Base-by-base conservation (phyloP, 1,139 yeast species). In the Pneumocystis oryctolagi region DNA sequence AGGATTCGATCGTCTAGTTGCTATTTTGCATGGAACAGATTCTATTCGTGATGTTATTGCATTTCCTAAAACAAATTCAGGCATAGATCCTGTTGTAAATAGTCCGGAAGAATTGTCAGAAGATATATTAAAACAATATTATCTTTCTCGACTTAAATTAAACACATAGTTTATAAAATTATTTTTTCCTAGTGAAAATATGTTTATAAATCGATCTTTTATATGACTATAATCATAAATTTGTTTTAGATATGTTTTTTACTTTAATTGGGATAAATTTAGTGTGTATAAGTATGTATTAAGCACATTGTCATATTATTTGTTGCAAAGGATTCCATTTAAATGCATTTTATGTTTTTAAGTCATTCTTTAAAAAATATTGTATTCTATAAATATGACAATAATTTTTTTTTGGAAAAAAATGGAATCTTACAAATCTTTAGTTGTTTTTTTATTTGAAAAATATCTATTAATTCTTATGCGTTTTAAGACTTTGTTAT, bases 21-120 rank as follows among this genome's bases (percentile, higher is more conserved):
- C 98, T 1, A 89, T 92, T 90, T 73, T 92, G 53, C 76, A 85
- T 30, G 94, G 89, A 1, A 79, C 85, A 37, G 71, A 78, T 4
- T 86, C 88, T 67, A 89, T 92, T 58, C 77, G 97, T 68, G 97
- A 92, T 71, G 98, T 92, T 1, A 86, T 92, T 68, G 96, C 98
- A 1, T 92, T 92, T 73, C 99, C 99, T 0, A 92, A 92, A 74
- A 89, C 90, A 61, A 85, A 86, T 68, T 82, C 88, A 6, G 98
- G 99, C 0, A 77, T 83, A 1, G 99, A 92, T 73, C 83, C 88
- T 0, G 88, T 92, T 61, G 95, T 92, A 28, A 87, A 83, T 14
- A 85, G 95, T 66, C 99, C 99, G 1, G 82, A 90, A 59, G 70
- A 70, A 28, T 89, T 89, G 1, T 73, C 78, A 2, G 76, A 78